Percentiles rank a stretch among this genome's conserved stretches.
phyloP scores from a whole-genome alignment of 257 asterid species.

The Vinca minor region DNA sequence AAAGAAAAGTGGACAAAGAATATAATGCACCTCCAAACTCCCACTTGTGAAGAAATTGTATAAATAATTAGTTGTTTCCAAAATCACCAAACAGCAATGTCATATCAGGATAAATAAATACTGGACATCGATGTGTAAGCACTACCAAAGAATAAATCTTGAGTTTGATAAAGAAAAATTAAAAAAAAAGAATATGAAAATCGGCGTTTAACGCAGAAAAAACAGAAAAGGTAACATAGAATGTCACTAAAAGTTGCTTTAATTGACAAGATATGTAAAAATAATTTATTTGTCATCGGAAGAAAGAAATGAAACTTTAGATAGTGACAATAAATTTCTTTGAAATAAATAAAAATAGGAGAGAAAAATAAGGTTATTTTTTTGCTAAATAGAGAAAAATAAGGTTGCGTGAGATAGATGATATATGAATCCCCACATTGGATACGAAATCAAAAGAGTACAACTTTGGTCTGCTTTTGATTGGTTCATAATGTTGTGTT shows the following conservation, averaged over 20 bases:
- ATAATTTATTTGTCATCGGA: too few species aligned
- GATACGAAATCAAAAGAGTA: conserved; percentile 15
- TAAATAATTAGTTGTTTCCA: conserved; percentile 43
- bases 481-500: background rate
- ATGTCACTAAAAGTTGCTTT: too few species aligned
- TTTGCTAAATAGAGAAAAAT: too few species aligned
- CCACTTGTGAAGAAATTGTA: conserved; percentile 30
- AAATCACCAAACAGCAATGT: conserved; percentile 26
- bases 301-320: too few species aligned
- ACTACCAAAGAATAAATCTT: too few species aligned
- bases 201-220: background rate
- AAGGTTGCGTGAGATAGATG: conserved; percentile 3
- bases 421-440: background rate
- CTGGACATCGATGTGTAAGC: background rate
- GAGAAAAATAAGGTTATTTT: too few species aligned
- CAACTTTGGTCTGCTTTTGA: conserved; percentile 10
- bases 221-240: too few species aligned
- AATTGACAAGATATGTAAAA: too few species aligned
- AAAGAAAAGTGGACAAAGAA: conserved; percentile 23
- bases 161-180: too few species aligned
- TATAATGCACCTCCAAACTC: conserved; percentile 25
- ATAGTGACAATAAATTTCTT: too few species aligned
- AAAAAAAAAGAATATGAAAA: background rate
- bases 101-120: conserved; percentile 21
- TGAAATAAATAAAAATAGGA: too few species aligned